phyloP scores from a whole-genome alignment of 2,329 filamentous ascomycete genomes.

The Plenodomus lindquistii region DNA sequence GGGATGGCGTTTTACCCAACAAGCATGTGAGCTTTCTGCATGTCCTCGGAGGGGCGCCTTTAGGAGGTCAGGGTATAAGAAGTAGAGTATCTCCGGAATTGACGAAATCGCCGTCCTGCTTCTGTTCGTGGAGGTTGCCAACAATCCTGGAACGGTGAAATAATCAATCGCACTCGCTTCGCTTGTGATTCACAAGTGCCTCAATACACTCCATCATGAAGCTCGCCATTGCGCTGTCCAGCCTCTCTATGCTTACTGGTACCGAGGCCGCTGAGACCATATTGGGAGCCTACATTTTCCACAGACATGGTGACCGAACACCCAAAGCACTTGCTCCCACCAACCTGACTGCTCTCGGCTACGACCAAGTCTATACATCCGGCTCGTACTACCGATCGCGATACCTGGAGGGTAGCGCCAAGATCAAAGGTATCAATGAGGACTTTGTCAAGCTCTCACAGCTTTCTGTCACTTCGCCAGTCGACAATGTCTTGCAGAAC shows the following conservation, averaged over 20 bases:
- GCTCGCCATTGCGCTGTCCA: constrained; percentile 21
- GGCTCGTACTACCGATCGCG: constrained; percentile 76
- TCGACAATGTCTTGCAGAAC: constrained; percentile 77
- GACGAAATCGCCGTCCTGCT: constrained; percentile 1
- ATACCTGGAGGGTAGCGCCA: constrained; percentile 68
- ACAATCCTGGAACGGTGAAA: neutral
- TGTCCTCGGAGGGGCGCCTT: constrained; percentile 19
- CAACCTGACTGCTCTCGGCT: constrained; percentile 77
- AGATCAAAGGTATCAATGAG: constrained; percentile 68
- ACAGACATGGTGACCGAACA: constrained; percentile 87
- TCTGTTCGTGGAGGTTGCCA: constrained; percentile 7
- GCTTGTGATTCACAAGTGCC: neutral
- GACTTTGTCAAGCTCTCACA: constrained; percentile 71
- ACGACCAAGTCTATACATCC: constrained; percentile 71
- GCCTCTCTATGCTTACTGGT: constrained; percentile 31
- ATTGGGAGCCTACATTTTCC: constrained; percentile 83
- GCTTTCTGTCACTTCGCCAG: constrained; percentile 71
- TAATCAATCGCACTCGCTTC: neutral
- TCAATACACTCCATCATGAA: constrained; percentile 31
- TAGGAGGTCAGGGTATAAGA: constrained; percentile 20
- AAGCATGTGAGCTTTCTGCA: constrained; percentile 10
- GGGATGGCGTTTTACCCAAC: constrained; percentile 9
- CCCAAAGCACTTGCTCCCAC: constrained; percentile 74
- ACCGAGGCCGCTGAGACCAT: constrained; percentile 63
- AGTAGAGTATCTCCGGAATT: constrained; percentile 2